Base-by-base conservation (phyloP, 139 green algal species). In the Volvox africanus region DNA sequence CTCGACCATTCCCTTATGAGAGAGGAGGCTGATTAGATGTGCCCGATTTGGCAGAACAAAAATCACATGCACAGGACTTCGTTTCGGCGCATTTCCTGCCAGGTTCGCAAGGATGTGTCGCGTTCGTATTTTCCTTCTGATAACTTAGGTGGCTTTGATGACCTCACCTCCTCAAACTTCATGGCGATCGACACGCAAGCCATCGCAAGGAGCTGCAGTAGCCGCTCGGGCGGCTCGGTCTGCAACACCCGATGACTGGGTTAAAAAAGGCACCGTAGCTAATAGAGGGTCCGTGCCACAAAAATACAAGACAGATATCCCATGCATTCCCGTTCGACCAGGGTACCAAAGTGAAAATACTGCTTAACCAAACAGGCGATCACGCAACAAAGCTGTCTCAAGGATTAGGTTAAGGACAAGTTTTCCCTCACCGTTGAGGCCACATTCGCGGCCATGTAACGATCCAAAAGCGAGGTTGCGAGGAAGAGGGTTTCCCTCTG, bases 131-230 rank as follows among this genome's bases (percentile, higher is more conserved):
- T 32, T 30, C n/a, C 71, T 2, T 32, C 71, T 28, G 21, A 16
- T 73, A 6, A 6, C 65, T 28, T 12, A 9, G 44, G 9, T 73
- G 21, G 21, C 65, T 73, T 9, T 24, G 21, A 73, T 24, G 2
- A 73, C 65, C 78, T 33, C 55, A 87, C 81, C 81, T 87, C 81
- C 55, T 87, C 55, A 18, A 77, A 76, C 61, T 87, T 87, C 81
- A 87, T 87, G 19, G 81, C 81, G n/a, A 87, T 30, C 0, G 81
- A 87, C 30, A 87, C 13, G 30, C 55, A 76, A 0, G 81, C 81
- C n/a, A 87, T 55, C 3, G 81, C 81, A 28, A 87, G n/a, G 18
- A 87, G 81, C 61, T 87, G 81, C 61, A 87, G 61, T 32, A 87
- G 22, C 14, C 55, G 28, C 81, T 87, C 61, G 3, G 81, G 81